Percentiles rank a stretch among this genome's conserved stretches.
These are phyloP conservation scores for Dipodascus albidus DNA, from an alignment of 805 yeast genomes.

Conservation along the genomic window DNA sequence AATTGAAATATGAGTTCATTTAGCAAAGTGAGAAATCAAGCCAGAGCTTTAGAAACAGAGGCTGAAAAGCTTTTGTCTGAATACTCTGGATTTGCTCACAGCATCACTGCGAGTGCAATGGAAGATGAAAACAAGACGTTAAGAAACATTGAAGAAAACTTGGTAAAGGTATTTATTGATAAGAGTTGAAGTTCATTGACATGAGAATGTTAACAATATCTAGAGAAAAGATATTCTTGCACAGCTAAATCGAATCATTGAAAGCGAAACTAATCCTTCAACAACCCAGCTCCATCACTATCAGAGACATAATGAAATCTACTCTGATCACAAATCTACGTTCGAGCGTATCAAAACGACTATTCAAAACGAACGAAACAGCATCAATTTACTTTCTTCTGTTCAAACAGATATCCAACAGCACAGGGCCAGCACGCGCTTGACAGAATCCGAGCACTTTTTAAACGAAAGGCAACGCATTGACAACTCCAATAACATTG, in stretches of 20 bases:
- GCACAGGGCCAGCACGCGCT: constrained; percentile 31
- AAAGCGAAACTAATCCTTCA: constrained; percentile 45
- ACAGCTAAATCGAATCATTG: constrained; percentile 41
- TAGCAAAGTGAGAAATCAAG: constrained; percentile 56
- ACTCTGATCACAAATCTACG: constrained; percentile 57
- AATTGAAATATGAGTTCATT: constrained; percentile 36
- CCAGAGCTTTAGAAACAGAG: constrained; percentile 59
- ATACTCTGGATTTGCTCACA: constrained; percentile 43
- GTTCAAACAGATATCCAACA: constrained; percentile 74
- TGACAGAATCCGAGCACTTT: constrained; percentile 56
- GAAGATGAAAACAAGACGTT: constrained; percentile 37
- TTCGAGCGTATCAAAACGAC: constrained; percentile 46
- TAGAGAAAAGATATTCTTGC: constrained; percentile 43
- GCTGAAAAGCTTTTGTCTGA: constrained; percentile 42
- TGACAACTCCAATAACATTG: constrained; percentile 58
- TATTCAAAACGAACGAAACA: constrained; percentile 63
- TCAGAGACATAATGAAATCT: constrained; percentile 66
- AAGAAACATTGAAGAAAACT: constrained; percentile 37
- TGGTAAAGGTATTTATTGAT: constrained; percentile 29
- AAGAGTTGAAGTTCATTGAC: constrained; percentile 15
- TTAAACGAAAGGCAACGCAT: constrained; percentile 66
- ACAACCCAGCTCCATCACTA: constrained; percentile 72
- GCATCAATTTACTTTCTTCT: constrained; percentile 58
- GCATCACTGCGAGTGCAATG: constrained; percentile 37
- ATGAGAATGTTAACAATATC: background rate